Base-by-base conservation (phyloP, 2,329 filamentous ascomycete species). In the Lecanicillium sp. region DNA sequence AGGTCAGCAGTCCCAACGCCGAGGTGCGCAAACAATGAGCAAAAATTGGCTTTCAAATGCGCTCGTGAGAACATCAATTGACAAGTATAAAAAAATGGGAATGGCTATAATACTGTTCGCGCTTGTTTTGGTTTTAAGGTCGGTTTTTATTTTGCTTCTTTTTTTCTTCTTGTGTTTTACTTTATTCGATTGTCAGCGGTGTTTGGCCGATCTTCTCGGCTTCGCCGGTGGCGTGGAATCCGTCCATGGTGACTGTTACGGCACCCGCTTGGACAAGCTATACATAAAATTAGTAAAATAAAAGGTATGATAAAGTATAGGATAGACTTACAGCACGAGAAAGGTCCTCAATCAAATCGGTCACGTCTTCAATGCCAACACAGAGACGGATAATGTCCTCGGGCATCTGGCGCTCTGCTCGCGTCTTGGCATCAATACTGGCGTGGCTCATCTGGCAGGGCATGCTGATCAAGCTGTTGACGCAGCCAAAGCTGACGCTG, bases 371-470 rank as follows among this genome's bases (percentile, higher is more conserved):
- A 54, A 98, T 98, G 33, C 92, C 92, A 32, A 98, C 88, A 56
- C 92, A 98, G 40, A 98, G 65, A 40, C 92, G 77, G 53, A 98
- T 97, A 44, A 98, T 84, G 59, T 98, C 92, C 64, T 98, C 92
- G 10, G 92, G 92, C 80, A 98, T 84, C 48, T 90, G 82, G 47
- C 89, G 77, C 65, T 94, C 88, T 52, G 79, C 72, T 50, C 92
- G 74, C 37, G 89, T 97, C 69, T 95, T 94, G 43, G 88, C 86
- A 57, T 97, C 92, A 55, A 98, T 98, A 58, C 87, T 95, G 29
- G 92, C 92, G 64, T 98, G 92, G 64, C 90, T 97, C 94, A 98
- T 98, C 55, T 90, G 88, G 66, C 92, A 98, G 8, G 92, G 90
- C 90, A 98, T 96, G 67, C 89, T 96, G 63, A 98, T 98, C 60